Evolutionary conservation across 23 red algal species (phyloP), one percentile per base, ranked within the genome.

Genomic region (Gracilaria vermiculophylla): DNA sequence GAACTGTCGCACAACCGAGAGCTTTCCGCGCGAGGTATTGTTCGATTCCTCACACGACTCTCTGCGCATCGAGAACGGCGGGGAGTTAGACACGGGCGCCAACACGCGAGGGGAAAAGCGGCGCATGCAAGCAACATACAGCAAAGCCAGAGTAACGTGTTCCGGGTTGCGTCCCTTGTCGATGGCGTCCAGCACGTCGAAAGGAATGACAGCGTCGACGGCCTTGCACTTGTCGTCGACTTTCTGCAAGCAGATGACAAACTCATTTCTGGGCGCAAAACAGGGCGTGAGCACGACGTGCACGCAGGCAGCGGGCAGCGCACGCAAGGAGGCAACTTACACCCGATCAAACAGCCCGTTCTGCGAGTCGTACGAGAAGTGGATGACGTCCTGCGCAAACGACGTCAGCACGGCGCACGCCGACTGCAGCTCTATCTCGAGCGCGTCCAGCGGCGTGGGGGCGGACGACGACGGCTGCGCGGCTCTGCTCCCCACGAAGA

Each of bases 151-250:
- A 0, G 88, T 92, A 28, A 57, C 55, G n/a, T 62, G 41, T 53
- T 83, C 88, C 10, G 88, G 88, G n/a, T 92, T 92, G 9, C 88
- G 77, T 39, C 88, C 88, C 76, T 81, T 80, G 64, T 92, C 88
- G 62, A 92, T 75, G n/a, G 88, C 78, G 28, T 81, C 88, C 19
- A 92, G 61, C 14, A 92, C 78, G n/a, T 92, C 88, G 50, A 76
- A 60, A 17, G 88, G 88, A 60, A 92, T 81, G 12, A 51, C 52
- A 58, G 77, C 88, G 52, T 81, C 48, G 29, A 92, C 77, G 3
- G 44, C 58, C 13, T 64, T 55, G 13, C 57, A 44, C 6, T 57
- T 66, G 29, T 45, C 49, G 7, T 92, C 88, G 42, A 92, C 57
- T 12, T 51, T 45, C 6, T 77, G 60, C 42, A 92, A 41, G 48